A percentile compares a stretch with the other conserved stretches of the same genome.
These are phyloP conservation scores for Mucuna pruriens DNA, from an alignment of 306 rosid genomes.

Conservation along the genomic window DNA sequence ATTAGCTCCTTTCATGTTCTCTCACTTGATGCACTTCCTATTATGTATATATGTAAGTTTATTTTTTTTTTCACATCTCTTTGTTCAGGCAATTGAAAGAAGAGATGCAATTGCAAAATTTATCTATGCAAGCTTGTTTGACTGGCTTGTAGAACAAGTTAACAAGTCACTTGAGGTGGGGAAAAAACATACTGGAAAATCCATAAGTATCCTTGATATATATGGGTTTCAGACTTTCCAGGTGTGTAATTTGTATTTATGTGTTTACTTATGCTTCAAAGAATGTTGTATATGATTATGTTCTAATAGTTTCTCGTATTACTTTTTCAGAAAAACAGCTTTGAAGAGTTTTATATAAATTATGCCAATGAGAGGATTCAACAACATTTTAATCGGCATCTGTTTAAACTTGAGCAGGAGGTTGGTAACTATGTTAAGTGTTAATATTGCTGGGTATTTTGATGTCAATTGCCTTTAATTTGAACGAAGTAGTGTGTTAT, in stretches of 20 bases:
- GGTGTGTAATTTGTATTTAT: constrained; percentile 53
- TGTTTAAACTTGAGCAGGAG: constrained; percentile 90
- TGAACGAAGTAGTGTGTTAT: constrained; percentile 16
- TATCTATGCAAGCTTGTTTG: constrained; percentile 81
- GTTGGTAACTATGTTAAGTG: constrained; percentile 50
- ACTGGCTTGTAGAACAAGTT: constrained; percentile 83
- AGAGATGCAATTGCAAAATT: constrained; percentile 86
- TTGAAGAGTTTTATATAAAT: constrained; percentile 90
- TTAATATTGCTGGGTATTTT: constrained; percentile 20
- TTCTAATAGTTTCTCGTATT: constrained; percentile 36
- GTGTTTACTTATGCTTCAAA: constrained; percentile 31
- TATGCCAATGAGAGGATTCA: constrained; percentile 99
- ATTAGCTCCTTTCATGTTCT: background rate
- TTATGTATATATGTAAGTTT: background rate
- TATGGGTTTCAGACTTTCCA: constrained; percentile 87
- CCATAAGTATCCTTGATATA: constrained; percentile 82
- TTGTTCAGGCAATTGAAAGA: constrained; percentile 71
- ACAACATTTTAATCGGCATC: constrained; percentile 85
- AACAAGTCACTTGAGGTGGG: constrained; percentile 77
- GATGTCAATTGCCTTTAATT: background rate
- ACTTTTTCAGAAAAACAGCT: constrained; percentile 74
- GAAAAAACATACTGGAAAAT: constrained; percentile 55
- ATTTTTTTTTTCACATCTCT: constrained; percentile 5
- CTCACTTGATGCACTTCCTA: background rate
- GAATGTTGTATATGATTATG: constrained; percentile 4